Base-by-base conservation (phyloP, 805 yeast species). In the Yarrowia keelungensis region DNA sequence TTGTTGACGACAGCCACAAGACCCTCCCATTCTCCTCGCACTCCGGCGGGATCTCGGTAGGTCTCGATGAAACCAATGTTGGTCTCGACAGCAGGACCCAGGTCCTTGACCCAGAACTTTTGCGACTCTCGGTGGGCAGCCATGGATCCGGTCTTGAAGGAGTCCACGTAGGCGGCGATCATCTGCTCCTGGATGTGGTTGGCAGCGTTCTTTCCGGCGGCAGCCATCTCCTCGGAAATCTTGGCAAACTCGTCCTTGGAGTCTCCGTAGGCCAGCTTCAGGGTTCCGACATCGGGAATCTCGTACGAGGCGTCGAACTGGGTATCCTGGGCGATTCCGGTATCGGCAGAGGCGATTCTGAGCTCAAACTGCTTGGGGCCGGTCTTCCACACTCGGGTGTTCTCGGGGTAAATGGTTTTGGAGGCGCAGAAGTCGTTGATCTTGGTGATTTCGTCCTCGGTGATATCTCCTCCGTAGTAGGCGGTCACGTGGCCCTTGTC, bases 1-100 rank as follows among this genome's bases (percentile, higher is more conserved):
- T 89, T 89, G 79, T 92, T 91, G 69, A 92, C 96, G 86, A 91
- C 89, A 22, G 97, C 94, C 42, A 92, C 95, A 59, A 92, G 80
- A 38, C 97, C 91, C 80, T 92, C 97, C 94, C 95, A 92, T 78
- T 92, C 97, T 70, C 97, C 97, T 75, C 92, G 85, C 58, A 91
- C 91, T 58, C 97, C 97, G 41, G 93, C 85, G 15, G 97, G 97
- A 76, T 91, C 97, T 78, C 97, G 84, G 80, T 92, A 92, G 38
- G 97, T 92, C 80, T 92, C 97, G 73, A 92, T 92, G 77, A 92
- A 92, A 0, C 97, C 97, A 73, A 92, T 86, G 76, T 92, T 91
- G 54, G 94, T 87, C 79, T 88, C 92, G 46, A 88, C 88, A 14
- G 81, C 81, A 12, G 97, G 97, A 0, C 91, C 89, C 66, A 89